phyloP scores from a whole-genome alignment of 805 yeast genomes.

The Teunomyces gatunensis region DNA sequence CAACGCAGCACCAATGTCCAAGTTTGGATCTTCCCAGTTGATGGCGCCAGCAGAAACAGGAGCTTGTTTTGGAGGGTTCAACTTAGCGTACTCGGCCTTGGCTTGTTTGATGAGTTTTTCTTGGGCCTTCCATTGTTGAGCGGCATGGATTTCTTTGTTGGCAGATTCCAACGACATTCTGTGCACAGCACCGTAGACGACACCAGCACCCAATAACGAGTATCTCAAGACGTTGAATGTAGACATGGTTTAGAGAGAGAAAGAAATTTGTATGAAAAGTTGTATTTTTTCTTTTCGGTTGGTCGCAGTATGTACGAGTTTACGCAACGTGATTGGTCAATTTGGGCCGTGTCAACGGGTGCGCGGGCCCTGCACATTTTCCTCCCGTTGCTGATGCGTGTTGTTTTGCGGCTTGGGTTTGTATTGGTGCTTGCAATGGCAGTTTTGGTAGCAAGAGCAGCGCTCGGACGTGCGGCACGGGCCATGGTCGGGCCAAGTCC shows the following conservation, averaged over 20 bases:
- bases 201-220: constrained; percentile 85
- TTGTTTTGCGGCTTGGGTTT: too few species aligned
- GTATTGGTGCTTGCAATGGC: constrained; percentile 7
- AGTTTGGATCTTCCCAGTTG: constrained; percentile 85
- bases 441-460: constrained; percentile 11
- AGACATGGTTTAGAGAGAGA: constrained; percentile 22
- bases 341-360: too few species aligned
- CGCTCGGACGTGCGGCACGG: background rate
- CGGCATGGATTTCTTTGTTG: constrained; percentile 58
- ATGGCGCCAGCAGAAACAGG: constrained; percentile 45
- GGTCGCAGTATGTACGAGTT: too few species aligned
- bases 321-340: constrained; percentile 3
- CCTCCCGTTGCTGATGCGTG: too few species aligned
- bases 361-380: too few species aligned
- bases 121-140: constrained; percentile 58
- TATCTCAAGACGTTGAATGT: constrained; percentile 80
- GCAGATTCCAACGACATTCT: constrained; percentile 63
- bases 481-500: background rate
- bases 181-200: constrained; percentile 85
- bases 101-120: constrained; percentile 82
- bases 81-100: constrained; percentile 79
- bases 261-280: background rate
- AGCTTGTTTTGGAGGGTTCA: constrained; percentile 44
- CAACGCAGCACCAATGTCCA: constrained; percentile 75
- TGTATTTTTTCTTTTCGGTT: too few species aligned